Conservation (phyloP, 345 rosid species). For the Syzygium aqueum region DNA sequence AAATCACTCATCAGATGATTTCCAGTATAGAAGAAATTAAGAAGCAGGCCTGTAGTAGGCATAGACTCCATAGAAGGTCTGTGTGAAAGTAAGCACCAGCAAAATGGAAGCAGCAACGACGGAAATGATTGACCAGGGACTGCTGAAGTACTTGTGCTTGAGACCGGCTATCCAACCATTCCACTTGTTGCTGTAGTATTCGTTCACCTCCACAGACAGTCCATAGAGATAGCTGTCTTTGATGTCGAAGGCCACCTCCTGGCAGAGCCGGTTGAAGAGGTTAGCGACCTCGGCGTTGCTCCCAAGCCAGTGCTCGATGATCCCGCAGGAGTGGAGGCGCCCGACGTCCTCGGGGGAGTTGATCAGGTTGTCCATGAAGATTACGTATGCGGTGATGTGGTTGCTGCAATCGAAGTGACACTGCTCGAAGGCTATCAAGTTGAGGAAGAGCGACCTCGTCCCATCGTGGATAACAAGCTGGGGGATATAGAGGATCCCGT, state of each 20-base stretch:
- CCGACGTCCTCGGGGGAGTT: slow-evolving; percentile 67
- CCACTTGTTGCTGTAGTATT: slow-evolving; percentile 37
- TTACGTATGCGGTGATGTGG: slow-evolving; percentile 66
- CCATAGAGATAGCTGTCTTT: slow-evolving; percentile 63
- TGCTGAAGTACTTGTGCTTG: slow-evolving; percentile 56
- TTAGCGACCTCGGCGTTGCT: slow-evolving; percentile 76
- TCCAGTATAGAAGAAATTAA: background rate
- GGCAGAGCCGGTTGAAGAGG: slow-evolving; percentile 65
- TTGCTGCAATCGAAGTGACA: slow-evolving; percentile 63
- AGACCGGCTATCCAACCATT: slow-evolving; percentile 64
- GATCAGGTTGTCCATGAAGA: slow-evolving; percentile 83
- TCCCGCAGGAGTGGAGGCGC: slow-evolving; percentile 57
- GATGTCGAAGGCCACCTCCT: slow-evolving; percentile 72
- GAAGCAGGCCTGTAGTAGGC: slow-evolving; percentile 11
- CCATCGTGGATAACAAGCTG: slow-evolving; percentile 75
- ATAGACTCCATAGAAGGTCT: slow-evolving; percentile 23
- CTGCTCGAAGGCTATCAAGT: slow-evolving; percentile 73
- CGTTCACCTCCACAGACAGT: background rate
- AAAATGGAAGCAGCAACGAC: slow-evolving; percentile 47
- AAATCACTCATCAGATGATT: too few relatives aligned
- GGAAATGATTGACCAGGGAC: slow-evolving; percentile 76
- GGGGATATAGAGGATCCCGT: slow-evolving; percentile 58
- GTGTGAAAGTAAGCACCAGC: slow-evolving; percentile 59
- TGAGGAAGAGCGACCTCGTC: slow-evolving; percentile 75
- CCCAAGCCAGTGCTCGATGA: slow-evolving; percentile 77